These are phyloP conservation scores for Bryoglossum gracile DNA, from an alignment of 495 filamentous ascomycete species.

Conservation along the genomic window DNA sequence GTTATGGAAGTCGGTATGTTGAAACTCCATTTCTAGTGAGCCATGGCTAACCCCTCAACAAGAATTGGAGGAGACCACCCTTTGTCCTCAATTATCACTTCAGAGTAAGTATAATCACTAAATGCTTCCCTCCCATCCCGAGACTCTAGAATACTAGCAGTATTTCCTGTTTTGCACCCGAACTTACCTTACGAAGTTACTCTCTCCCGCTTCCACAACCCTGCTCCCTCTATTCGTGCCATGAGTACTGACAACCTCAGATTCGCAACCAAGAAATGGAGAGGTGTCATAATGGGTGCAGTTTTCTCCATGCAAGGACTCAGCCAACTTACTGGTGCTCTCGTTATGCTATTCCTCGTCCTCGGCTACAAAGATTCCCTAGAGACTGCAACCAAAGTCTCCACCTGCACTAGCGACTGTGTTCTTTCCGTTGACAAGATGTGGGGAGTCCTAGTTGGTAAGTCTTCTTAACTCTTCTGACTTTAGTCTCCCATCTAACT, in stretches of 20 bases:
- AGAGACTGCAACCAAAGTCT: conserved; percentile 38
- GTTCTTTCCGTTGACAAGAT: conserved; percentile 74
- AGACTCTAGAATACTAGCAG: too few species aligned
- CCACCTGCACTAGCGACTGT: conserved; percentile 56
- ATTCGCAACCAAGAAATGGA: conserved; percentile 70
- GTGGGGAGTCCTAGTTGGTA: conserved; percentile 68
- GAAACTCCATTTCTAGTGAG: too few species aligned
- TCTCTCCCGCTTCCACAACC: too few species aligned
- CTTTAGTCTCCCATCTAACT: conserved; percentile 67
- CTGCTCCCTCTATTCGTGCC: background rate
- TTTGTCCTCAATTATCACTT: conserved; percentile 81
- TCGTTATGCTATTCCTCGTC: conserved; percentile 63
- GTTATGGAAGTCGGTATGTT: conserved; percentile 49
- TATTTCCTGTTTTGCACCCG: too few species aligned
- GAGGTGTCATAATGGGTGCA: conserved; percentile 75
- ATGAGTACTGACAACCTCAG: background rate
- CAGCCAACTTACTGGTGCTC: conserved; percentile 63
- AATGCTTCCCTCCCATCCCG: too few species aligned
- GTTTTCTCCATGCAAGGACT: conserved; percentile 83
- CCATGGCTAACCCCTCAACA: conserved; percentile 42
- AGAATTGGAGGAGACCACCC: conserved; percentile 87
- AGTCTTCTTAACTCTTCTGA: conserved; percentile 64
- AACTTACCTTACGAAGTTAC: too few species aligned
- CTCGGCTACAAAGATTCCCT: conserved; percentile 66
- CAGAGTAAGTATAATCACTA: conserved; percentile 51